Percentiles rank a stretch among this genome's conserved stretches.
These are phyloP conservation scores for Pleurotus pulmonarius DNA, from an alignment of 768 basidiomycete genomes.

Conservation along the genomic window DNA sequence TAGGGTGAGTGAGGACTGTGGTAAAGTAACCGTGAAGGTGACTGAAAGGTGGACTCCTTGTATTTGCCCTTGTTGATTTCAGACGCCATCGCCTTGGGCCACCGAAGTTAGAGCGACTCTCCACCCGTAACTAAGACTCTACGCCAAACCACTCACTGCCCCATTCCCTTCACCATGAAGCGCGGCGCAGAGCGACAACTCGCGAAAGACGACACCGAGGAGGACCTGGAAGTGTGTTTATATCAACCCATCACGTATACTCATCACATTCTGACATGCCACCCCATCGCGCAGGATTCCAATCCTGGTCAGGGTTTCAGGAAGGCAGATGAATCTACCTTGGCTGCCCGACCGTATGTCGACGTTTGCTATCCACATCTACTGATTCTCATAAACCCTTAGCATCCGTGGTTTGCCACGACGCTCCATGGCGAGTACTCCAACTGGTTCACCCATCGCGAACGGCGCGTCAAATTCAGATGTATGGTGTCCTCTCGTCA, in stretches of 20 bases:
- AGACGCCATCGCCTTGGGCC: not conserved
- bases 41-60: not conserved
- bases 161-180: conserved; percentile 47
- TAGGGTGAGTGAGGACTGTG: not conserved
- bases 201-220: conserved; percentile 48
- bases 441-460: conserved; percentile 22
- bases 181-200: conserved; percentile 73
- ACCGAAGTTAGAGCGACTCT: no score
- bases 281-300: conserved; percentile 32
- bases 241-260: not conserved
- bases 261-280: not conserved
- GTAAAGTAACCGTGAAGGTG: not conserved
- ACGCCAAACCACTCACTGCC: not conserved
- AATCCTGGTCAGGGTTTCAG: conserved; percentile 39
- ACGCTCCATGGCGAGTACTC: conserved; percentile 24
- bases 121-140: no score
- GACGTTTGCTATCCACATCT: not conserved
- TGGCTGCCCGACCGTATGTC: conserved; percentile 57
- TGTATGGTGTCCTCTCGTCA: conserved; percentile 12
- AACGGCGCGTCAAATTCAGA: conserved; percentile 15
- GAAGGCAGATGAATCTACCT: conserved; percentile 54
- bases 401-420: conserved; percentile 71
- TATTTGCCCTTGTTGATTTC: not conserved
- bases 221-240: conserved; percentile 32
- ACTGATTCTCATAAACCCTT: conserved; percentile 11